A percentile compares a stretch with the other conserved stretches of the same genome.
Evolutionary conservation across 768 basidiomycete species (phyloP).

Genomic region (Auricularia sp.): DNA sequence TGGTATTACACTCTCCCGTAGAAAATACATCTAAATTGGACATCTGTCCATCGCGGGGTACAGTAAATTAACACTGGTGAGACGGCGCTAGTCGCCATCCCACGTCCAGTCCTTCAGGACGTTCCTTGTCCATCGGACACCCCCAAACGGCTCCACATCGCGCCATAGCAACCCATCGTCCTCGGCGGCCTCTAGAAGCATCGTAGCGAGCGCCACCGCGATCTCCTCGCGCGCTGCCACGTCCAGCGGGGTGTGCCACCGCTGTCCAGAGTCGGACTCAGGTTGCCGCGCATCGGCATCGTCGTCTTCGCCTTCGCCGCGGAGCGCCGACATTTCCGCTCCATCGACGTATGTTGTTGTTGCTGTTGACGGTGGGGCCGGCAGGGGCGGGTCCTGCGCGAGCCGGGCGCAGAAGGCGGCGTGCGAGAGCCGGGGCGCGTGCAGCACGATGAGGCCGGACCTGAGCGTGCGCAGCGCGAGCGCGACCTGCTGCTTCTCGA

Average conservation of each 20-base stretch:
- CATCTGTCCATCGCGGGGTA: too few species aligned
- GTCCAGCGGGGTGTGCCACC: constrained; percentile 45
- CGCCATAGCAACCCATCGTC: constrained; percentile 57
- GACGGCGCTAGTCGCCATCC: constrained; percentile 38
- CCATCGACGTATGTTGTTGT: constrained; percentile 5
- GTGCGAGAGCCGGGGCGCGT: constrained; percentile 68
- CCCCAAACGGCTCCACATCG: constrained; percentile 48
- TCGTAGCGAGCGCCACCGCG: constrained; percentile 59
- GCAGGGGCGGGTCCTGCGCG: constrained; percentile 26
- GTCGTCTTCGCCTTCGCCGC: too few species aligned
- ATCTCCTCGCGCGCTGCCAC: constrained; percentile 64
- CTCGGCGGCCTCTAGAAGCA: constrained; percentile 74
- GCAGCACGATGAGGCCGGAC: constrained; percentile 71
- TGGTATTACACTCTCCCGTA: too few species aligned
- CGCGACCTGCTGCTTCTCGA: constrained; percentile 51
- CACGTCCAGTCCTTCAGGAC: constrained; percentile 56
- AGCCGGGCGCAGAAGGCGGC: constrained; percentile 61
- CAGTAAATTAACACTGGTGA: too few species aligned
- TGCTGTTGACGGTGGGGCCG: constrained; percentile 22
- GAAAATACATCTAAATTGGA: too few species aligned
- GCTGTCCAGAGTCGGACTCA: neutral
- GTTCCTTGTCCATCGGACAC: constrained; percentile 62
- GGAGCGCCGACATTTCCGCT: too few species aligned
- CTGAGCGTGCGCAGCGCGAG: constrained; percentile 57
- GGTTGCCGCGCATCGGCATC: too few species aligned